phyloP scores from a whole-genome alignment of 2,329 filamentous ascomycete species.

The Onygenales sp. region DNA sequence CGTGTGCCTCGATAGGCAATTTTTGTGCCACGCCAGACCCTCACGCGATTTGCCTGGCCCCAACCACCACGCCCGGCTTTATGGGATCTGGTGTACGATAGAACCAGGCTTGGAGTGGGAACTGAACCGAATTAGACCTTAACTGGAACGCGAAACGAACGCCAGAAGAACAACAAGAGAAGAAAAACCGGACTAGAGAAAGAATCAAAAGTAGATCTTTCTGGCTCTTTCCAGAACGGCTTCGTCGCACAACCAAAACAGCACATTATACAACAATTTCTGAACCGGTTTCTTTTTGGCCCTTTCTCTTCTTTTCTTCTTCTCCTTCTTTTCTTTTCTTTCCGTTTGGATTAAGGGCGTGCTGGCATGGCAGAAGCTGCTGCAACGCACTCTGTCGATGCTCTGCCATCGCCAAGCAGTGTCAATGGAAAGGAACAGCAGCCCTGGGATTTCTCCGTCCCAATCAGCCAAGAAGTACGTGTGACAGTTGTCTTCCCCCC shows the following conservation, averaged over 20 bases:
- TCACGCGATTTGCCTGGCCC: neutral
- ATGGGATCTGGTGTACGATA: neutral
- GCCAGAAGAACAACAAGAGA: neutral
- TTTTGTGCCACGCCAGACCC: neutral
- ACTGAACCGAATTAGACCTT: too few species aligned
- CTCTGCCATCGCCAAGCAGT: conserved; percentile 26
- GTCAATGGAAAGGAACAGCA: conserved; percentile 19
- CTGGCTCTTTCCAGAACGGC: conserved; percentile 1
- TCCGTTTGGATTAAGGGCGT: conserved; percentile 8
- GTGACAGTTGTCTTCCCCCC: neutral
- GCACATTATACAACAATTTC: neutral
- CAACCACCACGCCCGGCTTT: neutral
- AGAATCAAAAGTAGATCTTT: conserved; percentile 1
- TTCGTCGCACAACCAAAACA: neutral
- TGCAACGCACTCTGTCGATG: conserved; percentile 29
- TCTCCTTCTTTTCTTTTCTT: conserved; percentile 4
- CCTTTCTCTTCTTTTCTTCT: conserved; percentile 11
- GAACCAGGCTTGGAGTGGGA: neutral
- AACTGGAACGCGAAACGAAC: neutral
- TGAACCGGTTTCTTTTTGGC: neutral
- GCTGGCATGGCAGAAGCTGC: conserved; percentile 33
- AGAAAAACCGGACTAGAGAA: neutral
- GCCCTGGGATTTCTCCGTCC: conserved; percentile 31
- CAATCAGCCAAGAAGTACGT: conserved; percentile 27
- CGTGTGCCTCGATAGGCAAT: neutral